Evolutionary conservation across 2,329 filamentous ascomycete species (phyloP), one percentile per base, ranked within the genome.

Genomic region (Fusarium sp.): DNA sequence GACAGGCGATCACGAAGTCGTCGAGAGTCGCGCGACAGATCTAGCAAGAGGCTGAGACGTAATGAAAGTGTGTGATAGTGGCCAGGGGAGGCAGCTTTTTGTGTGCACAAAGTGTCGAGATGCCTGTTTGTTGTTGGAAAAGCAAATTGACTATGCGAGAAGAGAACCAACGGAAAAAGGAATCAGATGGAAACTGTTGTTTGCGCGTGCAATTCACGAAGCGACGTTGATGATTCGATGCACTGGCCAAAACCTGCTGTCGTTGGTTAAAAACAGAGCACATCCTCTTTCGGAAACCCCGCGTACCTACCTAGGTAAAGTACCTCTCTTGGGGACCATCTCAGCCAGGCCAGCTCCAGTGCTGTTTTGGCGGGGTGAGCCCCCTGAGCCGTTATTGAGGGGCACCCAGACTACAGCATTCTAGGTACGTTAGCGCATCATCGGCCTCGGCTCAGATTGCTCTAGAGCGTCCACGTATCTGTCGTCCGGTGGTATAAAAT

Each of bases 221-320:
- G 44, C 53, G 57, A 67, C 46, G 55, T 65, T 53, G 44, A 67
- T 69, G 67, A 68, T 69, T 67, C 54, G 60, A 65, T 67, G 65
- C 63, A 61, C 62, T 58, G 51, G 52, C 54, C 53, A 61, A 53
- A 57, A 55, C 47, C 53, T 39, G 43, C 49, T 47, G 53, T 57
- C 49, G 52, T 63, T 69, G 55, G 55, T 41, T 25, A 25, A 61
- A 56, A 66, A 53, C 52, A 66, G 64, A 31, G 60, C 51, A 44
- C 46, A 45, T 55, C 33, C 53, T 29, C 47, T 47, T 35, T 39
- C 54, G 38, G 25, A 60, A 57, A 61, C 61, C 63, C 63, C 63
- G 50, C n/a, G n/a, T n/a, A n/a, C n/a, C n/a, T n/a, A n/a, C n/a
- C n/a, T n/a, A n/a, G n/a, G n/a, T n/a, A n/a, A n/a, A n/a, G n/a